Evolutionary conservation across 2,329 filamentous ascomycete genomes (phyloP), one percentile per base, ranked within the genome.

Genomic region (Penicillium hesseltinei): DNA sequence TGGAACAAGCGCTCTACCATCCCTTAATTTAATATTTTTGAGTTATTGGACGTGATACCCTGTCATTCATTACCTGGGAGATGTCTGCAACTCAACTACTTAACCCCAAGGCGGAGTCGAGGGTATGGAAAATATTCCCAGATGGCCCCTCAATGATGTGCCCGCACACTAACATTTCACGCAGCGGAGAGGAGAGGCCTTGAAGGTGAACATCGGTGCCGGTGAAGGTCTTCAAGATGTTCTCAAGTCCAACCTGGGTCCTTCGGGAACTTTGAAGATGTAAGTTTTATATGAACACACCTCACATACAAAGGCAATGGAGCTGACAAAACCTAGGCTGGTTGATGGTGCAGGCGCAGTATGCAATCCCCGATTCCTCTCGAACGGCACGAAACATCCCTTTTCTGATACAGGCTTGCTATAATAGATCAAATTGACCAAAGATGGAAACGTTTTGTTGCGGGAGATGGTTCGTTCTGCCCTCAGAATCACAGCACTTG

Each of bases 71-170:
- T 66, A 56, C 52, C 54, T 49, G 57, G 69, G 68, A 69, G 53
- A 97, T 97, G 94, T 97, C 92, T 80, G 94, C 94, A 69, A 92
- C 94, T 73, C 93, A 97, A 81, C 88, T 99, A 72, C 88, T 99
- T 66, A 99, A 99, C 79, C 94, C 94, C 62, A 99, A 99, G 83
- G 94, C 94, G 72, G 94, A 99, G 82, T 97, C 92, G 70, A 88
- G 94, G 80, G 92, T 95, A 83, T 71, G 89, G 81, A 61, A 64
- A 58, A 62, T 36, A 53, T 51, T 54, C 47, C 53, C 44, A 35
- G 38, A 61, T 59, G 59, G 58, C 62, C 66, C 63, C 60, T 63
- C 65, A 63, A 69, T 65, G 69, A 62, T 59, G 56, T 61, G 66
- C 68, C 68, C 66, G 67, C 69, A 67, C 67, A 75, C 78, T 80